Percentiles rank a stretch among this genome's conserved stretches.
phyloP scores from a whole-genome alignment of 1,284 basidiomycete genomes.

The Ustilago sp. region DNA sequence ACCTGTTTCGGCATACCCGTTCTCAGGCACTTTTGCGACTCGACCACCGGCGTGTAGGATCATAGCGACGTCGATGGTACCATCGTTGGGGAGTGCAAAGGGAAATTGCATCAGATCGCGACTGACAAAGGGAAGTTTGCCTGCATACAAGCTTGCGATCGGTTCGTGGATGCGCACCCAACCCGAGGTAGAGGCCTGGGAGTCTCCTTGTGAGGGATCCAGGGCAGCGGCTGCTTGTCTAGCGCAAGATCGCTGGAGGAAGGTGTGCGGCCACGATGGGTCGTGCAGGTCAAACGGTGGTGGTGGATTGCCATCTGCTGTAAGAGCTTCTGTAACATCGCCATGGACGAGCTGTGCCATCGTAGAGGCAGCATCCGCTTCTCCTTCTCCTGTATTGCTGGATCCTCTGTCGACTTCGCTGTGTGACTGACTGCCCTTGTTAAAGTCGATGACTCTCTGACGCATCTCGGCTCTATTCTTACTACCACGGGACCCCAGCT shows the following conservation, averaged over 20 bases:
- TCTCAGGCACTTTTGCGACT: conserved; percentile 54
- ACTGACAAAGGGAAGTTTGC: conserved; percentile 66
- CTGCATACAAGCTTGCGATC: conserved; percentile 62
- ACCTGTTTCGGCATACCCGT: conserved; percentile 57
- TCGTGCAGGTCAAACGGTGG: conserved; percentile 45
- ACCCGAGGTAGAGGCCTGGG: neutral
- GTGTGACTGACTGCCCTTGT: neutral
- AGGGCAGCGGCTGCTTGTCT: conserved; percentile 10
- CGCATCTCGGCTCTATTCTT: conserved; percentile 60
- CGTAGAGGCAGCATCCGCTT: neutral
- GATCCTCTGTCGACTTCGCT: neutral
- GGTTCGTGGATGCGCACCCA: conserved; percentile 56
- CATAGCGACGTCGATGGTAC: conserved; percentile 60
- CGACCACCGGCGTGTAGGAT: conserved; percentile 57
- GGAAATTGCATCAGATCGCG: conserved; percentile 68
- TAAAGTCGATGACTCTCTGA: conserved; percentile 40
- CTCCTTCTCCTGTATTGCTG: neutral
- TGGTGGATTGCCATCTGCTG: conserved; percentile 12
- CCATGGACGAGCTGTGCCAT: conserved; percentile 37
- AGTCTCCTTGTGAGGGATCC: conserved; percentile 4
- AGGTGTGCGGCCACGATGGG: conserved; percentile 51
- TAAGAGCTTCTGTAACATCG: conserved; percentile 49
- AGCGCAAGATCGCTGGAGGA: conserved; percentile 11
- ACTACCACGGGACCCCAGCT: conserved; percentile 54
- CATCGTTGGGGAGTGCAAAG: conserved; percentile 57